Evolutionary conservation across 2,329 filamentous ascomycete species (phyloP), one percentile per base, ranked within the genome.

Genomic region (Reticulascus tulasneorum): DNA sequence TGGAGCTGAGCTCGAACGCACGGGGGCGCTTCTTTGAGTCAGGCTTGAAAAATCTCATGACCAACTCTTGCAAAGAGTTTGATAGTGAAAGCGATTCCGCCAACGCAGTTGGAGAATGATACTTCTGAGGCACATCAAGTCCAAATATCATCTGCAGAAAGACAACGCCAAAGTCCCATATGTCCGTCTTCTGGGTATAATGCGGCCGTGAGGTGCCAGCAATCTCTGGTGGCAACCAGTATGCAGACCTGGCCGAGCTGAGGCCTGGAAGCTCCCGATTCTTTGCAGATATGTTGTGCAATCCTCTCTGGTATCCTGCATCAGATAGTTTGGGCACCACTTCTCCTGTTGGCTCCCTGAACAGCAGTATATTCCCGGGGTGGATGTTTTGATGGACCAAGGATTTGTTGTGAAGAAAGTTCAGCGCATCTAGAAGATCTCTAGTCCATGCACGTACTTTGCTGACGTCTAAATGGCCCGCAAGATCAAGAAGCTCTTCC

Each of bases 121-220:
- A 91, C 40, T 82, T 84, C 40, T 83, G 73, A 13, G 84, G 70
- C 7, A 88, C 77, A 47, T 88, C 79, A 22, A 88, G 70, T 3
- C 93, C 93, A 56, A 96, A 91, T 4, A 93, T 76, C 88, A 97
- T 96, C 57, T 98, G 91, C 24, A 95, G 62, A 49, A 96, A 86
- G 6, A 96, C 77, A 20, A 96, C 79, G 5, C 93, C 93, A 51
- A 98, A 80, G 47, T 96, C 86, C 93, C 93, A 98, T 8, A 97
- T 78, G 56, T 97, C 93, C 1, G 88, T 87, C 58, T 95, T 95
- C 51, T 76, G 75, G 2, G 75, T 80, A 63, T 83, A 71, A 58
- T 84, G 69, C 20, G 73, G 73, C 19, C 75, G 82, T 40, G 73
- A 77, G 1, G 69, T 73, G 29, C 66, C 74, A 20, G 77, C 75